phyloP scores from a whole-genome alignment of 225 moss, liverwort and hornwort species.

The Lunularia cruciata region DNA sequence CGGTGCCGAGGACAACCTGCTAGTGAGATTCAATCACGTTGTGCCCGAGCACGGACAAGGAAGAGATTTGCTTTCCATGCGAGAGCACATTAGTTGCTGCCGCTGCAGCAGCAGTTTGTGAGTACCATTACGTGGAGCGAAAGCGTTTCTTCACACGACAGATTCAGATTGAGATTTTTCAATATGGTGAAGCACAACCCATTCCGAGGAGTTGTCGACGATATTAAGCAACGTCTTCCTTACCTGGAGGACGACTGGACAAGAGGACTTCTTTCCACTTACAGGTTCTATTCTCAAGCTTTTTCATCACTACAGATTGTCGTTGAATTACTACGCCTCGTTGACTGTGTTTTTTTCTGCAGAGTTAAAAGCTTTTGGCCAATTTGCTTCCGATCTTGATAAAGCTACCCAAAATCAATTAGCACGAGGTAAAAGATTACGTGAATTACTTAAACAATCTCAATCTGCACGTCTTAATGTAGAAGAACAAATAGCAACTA shows the following conservation, averaged over 20 bases:
- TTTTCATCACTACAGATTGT: no score
- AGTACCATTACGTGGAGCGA: background rate
- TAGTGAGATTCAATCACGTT: background rate
- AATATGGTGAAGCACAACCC: slow-evolving; percentile 25
- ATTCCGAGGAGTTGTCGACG: slow-evolving; percentile 45
- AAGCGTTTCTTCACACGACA: no score
- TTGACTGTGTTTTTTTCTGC: no score
- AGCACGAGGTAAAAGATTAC: no score
- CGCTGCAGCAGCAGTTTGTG: background rate
- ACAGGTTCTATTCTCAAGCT: slow-evolving; percentile 46
- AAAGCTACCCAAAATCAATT: no score
- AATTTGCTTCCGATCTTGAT: no score
- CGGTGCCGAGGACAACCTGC: background rate
- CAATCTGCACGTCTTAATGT: background rate
- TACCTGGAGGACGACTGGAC: slow-evolving; percentile 76
- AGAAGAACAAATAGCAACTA: slow-evolving; percentile 1
- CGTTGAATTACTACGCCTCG: no score
- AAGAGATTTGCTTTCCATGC: background rate
- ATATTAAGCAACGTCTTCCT: slow-evolving; percentile 53
- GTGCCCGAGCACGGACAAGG: background rate
- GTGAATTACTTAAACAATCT: slow-evolving; percentile 1
- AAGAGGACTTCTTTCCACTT: slow-evolving; percentile 62
- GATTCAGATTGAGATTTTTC: background rate
- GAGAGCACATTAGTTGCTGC: background rate
- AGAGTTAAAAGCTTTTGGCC: no score